A percentile compares a stretch with the other conserved stretches of the same genome.
phyloP scores from a whole-genome alignment of 495 filamentous ascomycete genomes.

The Barbatosphaeria neglecta region DNA sequence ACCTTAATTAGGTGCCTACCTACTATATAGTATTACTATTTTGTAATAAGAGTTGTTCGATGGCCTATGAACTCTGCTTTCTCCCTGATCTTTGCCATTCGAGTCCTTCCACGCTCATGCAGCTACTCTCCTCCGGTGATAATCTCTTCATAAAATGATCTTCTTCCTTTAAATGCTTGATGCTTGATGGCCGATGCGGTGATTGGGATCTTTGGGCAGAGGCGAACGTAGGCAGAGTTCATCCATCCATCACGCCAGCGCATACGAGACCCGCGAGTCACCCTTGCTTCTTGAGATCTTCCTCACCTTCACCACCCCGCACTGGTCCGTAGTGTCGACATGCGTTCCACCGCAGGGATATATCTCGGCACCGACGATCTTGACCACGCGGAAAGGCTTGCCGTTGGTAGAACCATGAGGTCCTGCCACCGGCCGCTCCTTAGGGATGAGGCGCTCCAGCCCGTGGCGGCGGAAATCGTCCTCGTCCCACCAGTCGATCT shows the following conservation, averaged over 20 bases:
- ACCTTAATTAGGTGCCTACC: too few relatives aligned
- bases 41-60: too few relatives aligned
- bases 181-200: too few relatives aligned
- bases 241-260: constrained; percentile 15
- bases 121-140: too few relatives aligned
- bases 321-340: constrained; percentile 39
- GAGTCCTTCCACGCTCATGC: too few relatives aligned
- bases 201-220: too few relatives aligned
- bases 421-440: constrained; percentile 25
- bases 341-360: constrained; percentile 60
- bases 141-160: too few relatives aligned
- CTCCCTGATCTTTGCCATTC: too few relatives aligned
- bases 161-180: too few relatives aligned
- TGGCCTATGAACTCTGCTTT: too few relatives aligned
- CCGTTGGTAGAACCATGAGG: too few relatives aligned
- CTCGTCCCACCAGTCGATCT: constrained; percentile 49
- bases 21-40: too few relatives aligned
- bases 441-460: constrained; percentile 36
- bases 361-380: constrained; percentile 44
- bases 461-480: constrained; percentile 33
- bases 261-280: constrained; percentile 41
- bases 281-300: constrained; percentile 50
- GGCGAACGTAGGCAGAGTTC: background rate
- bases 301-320: constrained; percentile 44
- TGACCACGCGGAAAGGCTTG: constrained; percentile 41